Evolutionary conservation across 495 filamentous ascomycete species (phyloP).

Genomic region (Pyrenula aspistea): DNA sequence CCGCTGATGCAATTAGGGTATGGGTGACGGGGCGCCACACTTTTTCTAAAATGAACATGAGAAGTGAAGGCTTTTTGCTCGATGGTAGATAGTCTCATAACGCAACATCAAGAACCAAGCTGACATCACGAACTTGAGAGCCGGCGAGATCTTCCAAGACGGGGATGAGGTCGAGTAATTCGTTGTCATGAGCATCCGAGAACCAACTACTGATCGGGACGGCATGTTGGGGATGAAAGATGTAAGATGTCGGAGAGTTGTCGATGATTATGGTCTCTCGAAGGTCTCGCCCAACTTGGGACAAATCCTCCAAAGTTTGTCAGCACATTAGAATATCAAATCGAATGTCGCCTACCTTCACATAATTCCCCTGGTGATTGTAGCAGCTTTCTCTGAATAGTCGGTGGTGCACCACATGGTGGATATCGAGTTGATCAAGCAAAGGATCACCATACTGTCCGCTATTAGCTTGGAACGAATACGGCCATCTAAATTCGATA

Average conservation of each 20-base stretch:
- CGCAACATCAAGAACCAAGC: conserved; percentile 90
- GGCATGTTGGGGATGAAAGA: conserved; percentile 98
- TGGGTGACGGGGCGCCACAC: not conserved
- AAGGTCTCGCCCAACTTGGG: conserved; percentile 90
- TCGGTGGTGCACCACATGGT: conserved; percentile 90
- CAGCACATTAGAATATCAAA: conserved; percentile 3
- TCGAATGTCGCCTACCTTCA: conserved; percentile 49
- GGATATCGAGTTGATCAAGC: conserved; percentile 93
- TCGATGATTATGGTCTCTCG: conserved; percentile 99
- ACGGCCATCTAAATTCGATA: not conserved
- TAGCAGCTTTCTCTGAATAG: conserved; percentile 98
- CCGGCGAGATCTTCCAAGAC: conserved; percentile 95
- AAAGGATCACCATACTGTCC: conserved; percentile 87
- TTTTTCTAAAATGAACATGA: conserved; percentile 12
- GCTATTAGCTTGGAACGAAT: conserved; percentile 5
- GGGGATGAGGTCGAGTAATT: conserved; percentile 93
- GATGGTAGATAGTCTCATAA: conserved; percentile 42
- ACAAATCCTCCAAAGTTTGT: conserved; percentile 55
- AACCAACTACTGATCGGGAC: conserved; percentile 99
- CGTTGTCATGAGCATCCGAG: conserved; percentile 98
- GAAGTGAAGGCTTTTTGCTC: conserved; percentile 18
- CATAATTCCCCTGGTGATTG: conserved; percentile 98
- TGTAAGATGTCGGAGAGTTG: conserved; percentile 98
- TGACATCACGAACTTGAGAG: conserved; percentile 83
- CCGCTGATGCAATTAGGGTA: not conserved